phyloP scores from a whole-genome alignment of 805 yeast species.

The Schizosaccharomyces japonicus region DNA sequence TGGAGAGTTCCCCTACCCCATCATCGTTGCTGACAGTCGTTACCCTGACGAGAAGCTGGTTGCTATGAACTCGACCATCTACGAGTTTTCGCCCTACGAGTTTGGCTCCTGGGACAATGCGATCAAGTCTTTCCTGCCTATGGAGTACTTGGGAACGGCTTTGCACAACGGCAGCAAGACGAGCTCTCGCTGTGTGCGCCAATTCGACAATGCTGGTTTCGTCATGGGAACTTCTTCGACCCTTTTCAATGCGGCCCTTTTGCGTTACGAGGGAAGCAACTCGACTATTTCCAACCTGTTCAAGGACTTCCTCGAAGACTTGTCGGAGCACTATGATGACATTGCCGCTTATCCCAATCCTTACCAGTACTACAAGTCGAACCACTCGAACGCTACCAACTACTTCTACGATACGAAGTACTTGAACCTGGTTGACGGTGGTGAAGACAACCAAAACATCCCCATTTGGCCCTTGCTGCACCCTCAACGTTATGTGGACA shows the following conservation, averaged over 20 bases:
- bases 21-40: conserved; percentile 29
- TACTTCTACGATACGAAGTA: no score
- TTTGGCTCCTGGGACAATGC: conserved; percentile 79
- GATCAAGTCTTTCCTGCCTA: conserved; percentile 37
- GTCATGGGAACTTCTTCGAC: conserved; percentile 39
- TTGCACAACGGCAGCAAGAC: conserved; percentile 35
- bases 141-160: conserved; percentile 46
- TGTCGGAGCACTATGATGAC: conserved; percentile 21
- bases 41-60: conserved; percentile 26
- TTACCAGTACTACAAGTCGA: conserved; percentile 16
- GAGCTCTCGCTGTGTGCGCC: conserved; percentile 27
- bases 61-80: conserved; percentile 39
- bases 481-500: conserved; percentile 35
- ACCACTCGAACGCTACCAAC: background rate
- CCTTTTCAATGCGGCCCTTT: conserved; percentile 13
- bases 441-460: conserved; percentile 51
- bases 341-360: conserved; percentile 66
- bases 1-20: conserved; percentile 51
- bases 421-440: conserved; percentile 48
- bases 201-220: conserved; percentile 58
- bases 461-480: conserved; percentile 45
- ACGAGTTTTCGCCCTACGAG: conserved; percentile 33
- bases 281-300: background rate
- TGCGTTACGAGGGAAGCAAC: background rate
- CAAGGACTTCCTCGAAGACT: background rate